phyloP scores from a whole-genome alignment of 1,284 basidiomycete genomes.

The Trichosporon asahii region DNA sequence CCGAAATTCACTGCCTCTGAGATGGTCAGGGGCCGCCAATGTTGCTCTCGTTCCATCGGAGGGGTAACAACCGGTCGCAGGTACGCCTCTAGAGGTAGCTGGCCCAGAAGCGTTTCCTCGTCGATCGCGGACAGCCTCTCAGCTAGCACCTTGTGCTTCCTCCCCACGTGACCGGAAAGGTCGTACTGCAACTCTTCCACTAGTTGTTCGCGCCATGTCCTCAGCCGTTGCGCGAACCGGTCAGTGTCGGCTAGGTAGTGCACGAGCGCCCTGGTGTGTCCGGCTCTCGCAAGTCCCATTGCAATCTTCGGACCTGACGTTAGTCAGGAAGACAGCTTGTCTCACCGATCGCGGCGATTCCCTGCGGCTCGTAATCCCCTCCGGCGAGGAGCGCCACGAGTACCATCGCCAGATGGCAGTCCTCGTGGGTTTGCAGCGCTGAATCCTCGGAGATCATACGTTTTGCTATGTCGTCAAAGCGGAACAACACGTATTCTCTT shows the following conservation, averaged over 20 bases:
- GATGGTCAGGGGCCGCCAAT: constrained; percentile 51
- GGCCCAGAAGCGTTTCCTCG: constrained; percentile 58
- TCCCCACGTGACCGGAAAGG: constrained; percentile 58
- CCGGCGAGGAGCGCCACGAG: constrained; percentile 81
- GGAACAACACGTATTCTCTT: constrained; percentile 68
- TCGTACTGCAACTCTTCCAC: constrained; percentile 69
- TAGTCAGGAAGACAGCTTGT: constrained; percentile 5
- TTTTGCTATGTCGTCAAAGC: constrained; percentile 55
- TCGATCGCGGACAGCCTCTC: constrained; percentile 57
- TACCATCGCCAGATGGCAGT: constrained; percentile 70
- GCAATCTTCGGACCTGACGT: constrained; percentile 49
- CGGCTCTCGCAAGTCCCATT: constrained; percentile 53
- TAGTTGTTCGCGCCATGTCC: constrained; percentile 60
- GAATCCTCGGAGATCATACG: constrained; percentile 31
- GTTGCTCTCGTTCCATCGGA: constrained; percentile 22
- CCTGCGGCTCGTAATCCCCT: constrained; percentile 77
- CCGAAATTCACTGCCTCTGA: too few relatives aligned
- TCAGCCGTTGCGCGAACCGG: constrained; percentile 47
- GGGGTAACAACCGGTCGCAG: constrained; percentile 57
- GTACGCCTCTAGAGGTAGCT: constrained; percentile 68
- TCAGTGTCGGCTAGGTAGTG: constrained; percentile 56
- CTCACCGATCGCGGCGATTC: constrained; percentile 42
- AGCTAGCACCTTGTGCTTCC: constrained; percentile 61
- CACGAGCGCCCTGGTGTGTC: constrained; percentile 57
- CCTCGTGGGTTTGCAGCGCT: constrained; percentile 41